Percentiles rank a stretch among this genome's conserved stretches.
These are phyloP conservation scores for Fusarium abutilonis DNA, from an alignment of 2,329 filamentous ascomycete species.

Conservation along the genomic window DNA sequence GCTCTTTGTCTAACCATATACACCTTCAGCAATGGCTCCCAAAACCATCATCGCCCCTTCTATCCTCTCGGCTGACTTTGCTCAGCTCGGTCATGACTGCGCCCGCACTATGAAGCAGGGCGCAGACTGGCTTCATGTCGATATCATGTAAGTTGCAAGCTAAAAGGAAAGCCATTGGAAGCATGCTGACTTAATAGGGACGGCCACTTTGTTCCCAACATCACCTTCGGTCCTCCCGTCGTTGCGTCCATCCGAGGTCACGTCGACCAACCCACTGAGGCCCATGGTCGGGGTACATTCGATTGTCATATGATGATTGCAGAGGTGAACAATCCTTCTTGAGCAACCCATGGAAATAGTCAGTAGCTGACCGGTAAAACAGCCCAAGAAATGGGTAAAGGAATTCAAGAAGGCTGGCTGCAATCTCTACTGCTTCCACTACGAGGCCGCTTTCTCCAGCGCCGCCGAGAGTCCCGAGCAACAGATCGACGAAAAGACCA, in stretches of 20 bases:
- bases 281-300: slow-evolving; percentile 87
- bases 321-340: slow-evolving; percentile 69
- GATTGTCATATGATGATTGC: slow-evolving; percentile 99
- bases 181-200: slow-evolving; percentile 69
- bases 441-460: slow-evolving; percentile 92
- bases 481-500: slow-evolving; percentile 76
- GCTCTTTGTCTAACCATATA: slow-evolving; percentile 11
- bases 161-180: background rate
- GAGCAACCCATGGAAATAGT: background rate
- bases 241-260: slow-evolving; percentile 92
- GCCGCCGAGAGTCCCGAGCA: slow-evolving; percentile 82
- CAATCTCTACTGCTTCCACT: slow-evolving; percentile 99
- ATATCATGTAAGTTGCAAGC: slow-evolving; percentile 73
- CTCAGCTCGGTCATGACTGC: slow-evolving; percentile 85
- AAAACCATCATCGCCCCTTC: slow-evolving; percentile 95
- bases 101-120: slow-evolving; percentile 84
- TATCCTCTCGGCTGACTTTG: slow-evolving; percentile 98
- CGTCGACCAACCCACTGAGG: slow-evolving; percentile 76
- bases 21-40: slow-evolving; percentile 73
- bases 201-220: slow-evolving; percentile 98
- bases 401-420: slow-evolving; percentile 94
- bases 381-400: slow-evolving; percentile 98
- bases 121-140: slow-evolving; percentile 93
- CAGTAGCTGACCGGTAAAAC: slow-evolving; percentile 27
- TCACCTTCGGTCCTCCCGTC: slow-evolving; percentile 94